Evolutionary conservation across 2,329 filamentous ascomycete species (phyloP).

Genomic region (Verticillium isaacii): DNA sequence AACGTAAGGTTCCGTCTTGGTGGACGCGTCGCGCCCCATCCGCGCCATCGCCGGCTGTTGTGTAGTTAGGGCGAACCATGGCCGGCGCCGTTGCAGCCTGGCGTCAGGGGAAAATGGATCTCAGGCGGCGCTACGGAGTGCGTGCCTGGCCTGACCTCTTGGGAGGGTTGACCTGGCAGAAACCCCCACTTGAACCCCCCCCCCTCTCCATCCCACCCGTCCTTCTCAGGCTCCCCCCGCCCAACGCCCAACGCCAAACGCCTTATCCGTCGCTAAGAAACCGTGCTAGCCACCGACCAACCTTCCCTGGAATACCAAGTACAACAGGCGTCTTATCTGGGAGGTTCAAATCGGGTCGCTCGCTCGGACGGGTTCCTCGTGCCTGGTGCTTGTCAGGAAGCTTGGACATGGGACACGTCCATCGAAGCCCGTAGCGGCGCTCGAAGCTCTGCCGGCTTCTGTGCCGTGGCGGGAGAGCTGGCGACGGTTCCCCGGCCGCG

Average conservation of each 20-base stretch:
- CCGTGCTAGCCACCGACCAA: background rate
- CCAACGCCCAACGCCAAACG: background rate
- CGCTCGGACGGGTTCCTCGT: background rate
- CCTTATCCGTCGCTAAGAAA: background rate
- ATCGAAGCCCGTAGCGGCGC: background rate
- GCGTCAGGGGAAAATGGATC: background rate
- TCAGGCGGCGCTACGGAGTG: background rate
- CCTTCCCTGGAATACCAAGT: background rate
- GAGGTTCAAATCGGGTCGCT: background rate
- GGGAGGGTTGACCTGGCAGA: too few species aligned
- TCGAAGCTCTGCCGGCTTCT: background rate
- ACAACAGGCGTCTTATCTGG: background rate
- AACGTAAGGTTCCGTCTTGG: background rate
- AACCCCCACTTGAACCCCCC: too few species aligned
- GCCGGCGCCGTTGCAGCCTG: background rate
- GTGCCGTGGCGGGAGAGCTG: background rate
- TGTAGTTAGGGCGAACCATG: background rate
- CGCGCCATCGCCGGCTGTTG: background rate
- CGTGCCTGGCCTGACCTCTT: too few species aligned
- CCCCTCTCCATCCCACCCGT: background rate
- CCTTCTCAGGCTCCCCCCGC: background rate
- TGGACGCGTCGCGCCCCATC: background rate
- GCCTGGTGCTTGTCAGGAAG: background rate
- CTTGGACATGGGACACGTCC: background rate
- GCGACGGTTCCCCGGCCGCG: background rate